Conservation (phyloP, 129 eudicot species). For the Saussurea involucrata region DNA sequence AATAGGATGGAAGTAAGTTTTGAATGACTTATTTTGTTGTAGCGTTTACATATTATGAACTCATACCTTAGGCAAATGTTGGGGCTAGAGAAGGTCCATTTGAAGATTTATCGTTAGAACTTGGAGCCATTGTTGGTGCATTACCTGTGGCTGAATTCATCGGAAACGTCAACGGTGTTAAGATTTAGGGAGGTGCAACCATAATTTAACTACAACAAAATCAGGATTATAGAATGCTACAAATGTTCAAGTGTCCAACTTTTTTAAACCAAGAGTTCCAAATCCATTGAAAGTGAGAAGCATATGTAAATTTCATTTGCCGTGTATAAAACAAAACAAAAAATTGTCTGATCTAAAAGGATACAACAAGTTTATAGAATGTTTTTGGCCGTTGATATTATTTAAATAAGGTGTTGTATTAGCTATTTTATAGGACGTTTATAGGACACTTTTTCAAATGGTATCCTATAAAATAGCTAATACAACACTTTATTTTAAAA, state of each 20-base stretch:
- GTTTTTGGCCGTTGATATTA: no score
- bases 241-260: background rate
- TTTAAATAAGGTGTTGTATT: no score
- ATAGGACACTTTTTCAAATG: background rate
- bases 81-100: slow-evolving; percentile 21
- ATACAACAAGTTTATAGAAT: background rate
- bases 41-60: background rate
- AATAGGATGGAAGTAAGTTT: background rate
- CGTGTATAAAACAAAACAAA: background rate
- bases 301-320: no score
- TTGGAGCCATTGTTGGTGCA: slow-evolving; percentile 29
- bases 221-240: no score
- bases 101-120: slow-evolving; percentile 2
- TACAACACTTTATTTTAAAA: background rate
- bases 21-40: background rate
- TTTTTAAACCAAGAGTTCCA: no score
- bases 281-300: no score
- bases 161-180: background rate
- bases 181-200: no score
- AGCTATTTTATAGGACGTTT: no score
- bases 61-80: slow-evolving; percentile 3
- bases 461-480: background rate
- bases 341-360: background rate
- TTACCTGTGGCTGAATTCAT: slow-evolving; percentile 6
- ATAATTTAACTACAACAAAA: background rate